phyloP scores from a whole-genome alignment of 164 flowering plant genomes.

The Aristolochia fimbriata region DNA sequence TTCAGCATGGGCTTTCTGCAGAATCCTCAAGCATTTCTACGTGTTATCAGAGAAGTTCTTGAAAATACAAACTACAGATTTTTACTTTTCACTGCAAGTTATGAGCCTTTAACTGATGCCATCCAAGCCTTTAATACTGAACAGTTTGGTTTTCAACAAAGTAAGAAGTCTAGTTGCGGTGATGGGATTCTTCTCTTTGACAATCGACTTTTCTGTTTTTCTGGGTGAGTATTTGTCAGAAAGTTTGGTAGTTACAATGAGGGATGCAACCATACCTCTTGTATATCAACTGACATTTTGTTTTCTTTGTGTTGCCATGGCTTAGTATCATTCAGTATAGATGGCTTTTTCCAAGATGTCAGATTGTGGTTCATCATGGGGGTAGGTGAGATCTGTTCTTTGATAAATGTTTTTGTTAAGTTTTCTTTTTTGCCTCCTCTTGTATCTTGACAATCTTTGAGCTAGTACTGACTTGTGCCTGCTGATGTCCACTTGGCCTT shows the following conservation, averaged over 20 bases:
- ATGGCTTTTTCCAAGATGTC: slow-evolving; percentile 81
- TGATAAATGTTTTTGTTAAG: not conserved
- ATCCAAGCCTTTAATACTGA: slow-evolving; percentile 24
- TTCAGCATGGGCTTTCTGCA: slow-evolving; percentile 88
- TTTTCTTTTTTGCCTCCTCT: not conserved
- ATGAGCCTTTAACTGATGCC: slow-evolving; percentile 61
- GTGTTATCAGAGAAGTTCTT: slow-evolving; percentile 41
- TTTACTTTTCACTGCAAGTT: slow-evolving; percentile 72
- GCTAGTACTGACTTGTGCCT: not conserved
- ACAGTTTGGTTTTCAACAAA: slow-evolving; percentile 16
- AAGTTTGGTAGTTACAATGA: too few relatives aligned
- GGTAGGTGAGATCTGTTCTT: slow-evolving; percentile 54
- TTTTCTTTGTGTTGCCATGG: not conserved
- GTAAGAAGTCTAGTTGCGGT: slow-evolving; percentile 7
- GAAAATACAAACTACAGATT: slow-evolving; percentile 42
- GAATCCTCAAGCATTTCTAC: slow-evolving; percentile 67
- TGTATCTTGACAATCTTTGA: not conserved
- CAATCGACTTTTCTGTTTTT: slow-evolving; percentile 62
- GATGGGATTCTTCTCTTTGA: slow-evolving; percentile 42
- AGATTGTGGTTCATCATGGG: slow-evolving; percentile 82
- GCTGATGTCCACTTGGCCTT: slow-evolving; percentile 1
- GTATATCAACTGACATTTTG: too few relatives aligned
- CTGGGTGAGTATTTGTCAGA: slow-evolving; percentile 38
- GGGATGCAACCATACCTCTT: too few relatives aligned
- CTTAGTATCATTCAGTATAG: slow-evolving; percentile 61